Base-by-base conservation (phyloP, 139 green algal genomes). In the Eudorina sp. region DNA sequence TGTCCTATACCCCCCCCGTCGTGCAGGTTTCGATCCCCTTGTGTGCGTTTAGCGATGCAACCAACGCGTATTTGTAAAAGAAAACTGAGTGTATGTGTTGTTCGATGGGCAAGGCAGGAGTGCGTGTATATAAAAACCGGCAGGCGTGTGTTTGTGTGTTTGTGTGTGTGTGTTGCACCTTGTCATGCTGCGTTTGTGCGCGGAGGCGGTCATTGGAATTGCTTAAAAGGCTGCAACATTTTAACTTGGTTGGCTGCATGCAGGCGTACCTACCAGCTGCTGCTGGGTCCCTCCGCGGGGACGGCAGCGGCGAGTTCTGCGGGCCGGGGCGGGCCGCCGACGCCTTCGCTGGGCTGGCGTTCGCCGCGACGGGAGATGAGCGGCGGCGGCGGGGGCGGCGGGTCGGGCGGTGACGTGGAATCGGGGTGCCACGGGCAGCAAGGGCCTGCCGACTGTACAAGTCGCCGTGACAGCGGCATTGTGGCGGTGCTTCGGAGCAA, bases 401-500 rank as follows among this genome's bases (percentile, higher is more conserved):
- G 40, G 13, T 38, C 40, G 14, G 70, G 43, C 13, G 70, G 70
- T 38, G 70, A 2, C 40, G 70, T 40, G 13, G 21, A 34, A 9
- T 16, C 40, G 9, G 70, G 70, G 8, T 75, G 66, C 7, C 41
- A 41, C 40, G n/a, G 14, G 25, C 70, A 18, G 7, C 70, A 53
- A 40, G 13, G 14, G 41, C 40, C 9, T 51, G 51, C 11, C 34
- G 51, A 25, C 68, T 8, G 34, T 51, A 27, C 18, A 23, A 27
- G 64, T 40, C 34, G 34, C 64, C n/a, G 29, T 23, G 58, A n/a
- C 40, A 58, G 40, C 70, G 70, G 70, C 31, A 40, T 79, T 6
- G 78, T 86, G 25, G 80, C 80, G 29, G 31, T 46, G 25, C 60
- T 86, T n/a, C 80, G 80, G 4, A 66, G 41, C 34, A 86, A 86